Evolutionary conservation across 2,329 filamentous ascomycete genomes (phyloP), one percentile per base, ranked within the genome.

Genomic region (Neurospora sp.): DNA sequence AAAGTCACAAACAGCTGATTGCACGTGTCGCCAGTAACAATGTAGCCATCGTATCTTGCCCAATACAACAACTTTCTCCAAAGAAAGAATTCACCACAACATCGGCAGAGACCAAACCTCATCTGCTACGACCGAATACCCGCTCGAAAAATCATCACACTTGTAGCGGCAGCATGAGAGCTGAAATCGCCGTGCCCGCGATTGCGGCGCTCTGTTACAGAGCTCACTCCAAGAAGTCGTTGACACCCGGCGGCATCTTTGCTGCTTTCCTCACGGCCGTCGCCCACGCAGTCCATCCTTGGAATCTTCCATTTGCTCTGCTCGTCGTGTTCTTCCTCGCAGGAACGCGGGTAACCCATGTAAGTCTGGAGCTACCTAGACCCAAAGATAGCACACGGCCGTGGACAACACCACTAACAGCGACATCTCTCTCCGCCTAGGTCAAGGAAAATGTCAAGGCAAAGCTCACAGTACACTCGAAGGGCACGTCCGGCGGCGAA

Each of bases 251-350:
- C 7, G 95, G 94, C 72, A 87, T 97, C 75, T 75, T 90, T 43
- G 86, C 87, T 13, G 95, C 95, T 3, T 83, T 85, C 5, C 76
- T 91, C 62, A 97, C 94, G 4, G 94, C 93, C 4, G 79, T 86
- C 66, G 87, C 91, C 11, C 96, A 99, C 79, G 93, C 93, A 17
- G 82, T 94, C n/a, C 94, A 98, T 80, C 95, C 95, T 3, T 97
- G 93, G 90, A 92, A 92, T 71, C 83, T 94, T n/a, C 94, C 93
- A n/a, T 96, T 97, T 81, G 87, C 87, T 38, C 85, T 97, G 11
- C 85, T 98, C 1, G 86, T 87, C 67, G 87, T 93, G 42, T 98
- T 98, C 83, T 98, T 97, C 80, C 82, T 97, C 3, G 89, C 91
- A 4, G 96, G 93, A 1, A 97, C 91, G 1, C 84, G 89, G 68